Evolutionary conservation across 306 rosid genomes (phyloP), one percentile per base, ranked within the genome.

Genomic region (Trifolium repens): DNA sequence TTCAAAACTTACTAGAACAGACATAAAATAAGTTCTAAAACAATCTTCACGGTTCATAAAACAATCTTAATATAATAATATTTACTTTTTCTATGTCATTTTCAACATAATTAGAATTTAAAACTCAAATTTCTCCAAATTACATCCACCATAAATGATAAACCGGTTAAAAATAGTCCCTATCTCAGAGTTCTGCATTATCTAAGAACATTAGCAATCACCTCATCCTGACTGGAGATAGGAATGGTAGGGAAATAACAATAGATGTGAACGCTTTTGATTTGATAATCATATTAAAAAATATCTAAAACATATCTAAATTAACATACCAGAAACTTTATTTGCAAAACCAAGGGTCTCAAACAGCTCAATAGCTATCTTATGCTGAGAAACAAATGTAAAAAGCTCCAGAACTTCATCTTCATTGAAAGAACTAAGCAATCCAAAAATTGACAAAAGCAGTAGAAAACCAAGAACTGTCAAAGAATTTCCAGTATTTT

Each of bases 361-460:
- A 15, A 52, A 52, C 58, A 52, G 58, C 26, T 52, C 26, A 17
- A 15, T 4, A 52, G 58, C 11, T 52, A 8, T 16, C 24, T 52
- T 16, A 22, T 16, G 8, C 9, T 52, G 10, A n/a, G 58, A 22
- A 52, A 52, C 58, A 7, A 2, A 49, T 15, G 19, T 9, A 66
- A 19, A 66, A n/a, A 49, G 35, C 71, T 66, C 15, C 8, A 12
- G 19, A 22, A 67, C 37, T 43, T 43, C 72, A 19, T 67, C 72
- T 67, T 67, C 19, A 1, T 22, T 9, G 5, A 67, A 67, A 44
- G 11, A 67, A 43, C 39, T 2, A 67, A 22, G 13, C 72, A 67
- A 12, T 43, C 72, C 72, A 43, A 43, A 67, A 12, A 67, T 67
- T 12, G 55, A 43, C 37, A 67, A 15, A 12, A 67, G 19, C 7